Conservation (phyloP, 495 filamentous ascomycete genomes). For the Tuber borchii region DNA sequence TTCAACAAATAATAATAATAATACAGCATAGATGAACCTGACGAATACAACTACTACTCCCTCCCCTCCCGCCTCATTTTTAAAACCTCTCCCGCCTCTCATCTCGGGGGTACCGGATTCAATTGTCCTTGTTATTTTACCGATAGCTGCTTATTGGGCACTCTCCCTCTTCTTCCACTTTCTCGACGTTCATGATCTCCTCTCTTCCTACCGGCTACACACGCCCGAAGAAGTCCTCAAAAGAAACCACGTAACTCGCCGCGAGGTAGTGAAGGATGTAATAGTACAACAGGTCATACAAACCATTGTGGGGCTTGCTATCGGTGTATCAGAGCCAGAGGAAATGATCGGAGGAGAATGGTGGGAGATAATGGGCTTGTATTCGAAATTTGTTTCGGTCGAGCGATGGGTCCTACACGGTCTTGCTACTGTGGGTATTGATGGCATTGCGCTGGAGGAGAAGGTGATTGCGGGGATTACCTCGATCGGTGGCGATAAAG, state of each 20-base stretch:
- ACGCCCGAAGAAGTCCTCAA: slow-evolving; percentile 81
- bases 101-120: slow-evolving; percentile 74
- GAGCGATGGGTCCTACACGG: slow-evolving; percentile 32
- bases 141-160: slow-evolving; percentile 82
- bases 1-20: not conserved
- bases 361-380: slow-evolving; percentile 56
- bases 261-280: slow-evolving; percentile 79
- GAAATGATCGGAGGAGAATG: slow-evolving; percentile 66
- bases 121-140: slow-evolving; percentile 63
- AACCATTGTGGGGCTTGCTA: slow-evolving; percentile 55
- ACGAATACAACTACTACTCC: slow-evolving; percentile 53
- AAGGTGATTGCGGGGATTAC: slow-evolving; percentile 32
- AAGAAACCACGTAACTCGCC: slow-evolving; percentile 76
- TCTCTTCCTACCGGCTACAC: slow-evolving; percentile 82
- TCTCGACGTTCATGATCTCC: slow-evolving; percentile 73
- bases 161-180: slow-evolving; percentile 81
- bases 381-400: slow-evolving; percentile 30
- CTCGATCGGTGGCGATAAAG: slow-evolving; percentile 24
- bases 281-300: slow-evolving; percentile 85
- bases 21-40: slow-evolving; percentile 16
- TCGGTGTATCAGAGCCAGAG: slow-evolving; percentile 59
- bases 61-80: slow-evolving; percentile 67
- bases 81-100: slow-evolving; percentile 61
- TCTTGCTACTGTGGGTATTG: slow-evolving; percentile 52
- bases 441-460: slow-evolving; percentile 45